These are phyloP conservation scores for Debaryomycetaceae sp. DNA, from an alignment of 1,139 yeast genomes.

Conservation along the genomic window DNA sequence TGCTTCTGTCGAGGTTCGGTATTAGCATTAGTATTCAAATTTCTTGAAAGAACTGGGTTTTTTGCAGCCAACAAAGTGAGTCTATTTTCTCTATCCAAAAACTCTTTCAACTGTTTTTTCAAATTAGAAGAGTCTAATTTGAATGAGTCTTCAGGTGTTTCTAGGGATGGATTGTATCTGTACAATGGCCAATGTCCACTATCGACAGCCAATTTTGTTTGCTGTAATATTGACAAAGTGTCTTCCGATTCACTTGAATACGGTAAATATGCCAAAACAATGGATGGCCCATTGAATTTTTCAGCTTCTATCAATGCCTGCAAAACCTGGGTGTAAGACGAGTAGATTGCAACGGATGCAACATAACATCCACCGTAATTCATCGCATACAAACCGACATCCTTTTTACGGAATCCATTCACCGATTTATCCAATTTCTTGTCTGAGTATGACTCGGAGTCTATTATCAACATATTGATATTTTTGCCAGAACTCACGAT, in stretches of 20 bases:
- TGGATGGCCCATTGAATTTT: conserved; percentile 83
- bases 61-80: conserved; percentile 69
- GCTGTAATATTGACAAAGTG: conserved; percentile 73
- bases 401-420: conserved; percentile 69
- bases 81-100: conserved; percentile 87
- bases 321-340: conserved; percentile 89
- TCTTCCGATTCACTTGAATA: conserved; percentile 62
- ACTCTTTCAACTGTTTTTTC: conserved; percentile 70
- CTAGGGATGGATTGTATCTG: conserved; percentile 68
- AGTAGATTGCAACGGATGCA: conserved; percentile 91
- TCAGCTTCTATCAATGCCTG: conserved; percentile 90
- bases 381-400: conserved; percentile 93
- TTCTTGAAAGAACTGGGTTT: conserved; percentile 76
- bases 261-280: conserved; percentile 88
- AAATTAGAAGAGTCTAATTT: conserved; percentile 81
- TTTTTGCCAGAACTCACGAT: conserved; percentile 74
- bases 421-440: conserved; percentile 22
- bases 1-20: conserved; percentile 57
- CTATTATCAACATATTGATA: conserved; percentile 81
- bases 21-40: conserved; percentile 62
- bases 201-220: conserved; percentile 87
- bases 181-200: conserved; percentile 96
- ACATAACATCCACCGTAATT: conserved; percentile 88
- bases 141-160: conserved; percentile 53
- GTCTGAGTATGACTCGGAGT: conserved; percentile 77